phyloP scores from a whole-genome alignment of 2,329 filamentous ascomycete species.

The Nemania serpens region DNA sequence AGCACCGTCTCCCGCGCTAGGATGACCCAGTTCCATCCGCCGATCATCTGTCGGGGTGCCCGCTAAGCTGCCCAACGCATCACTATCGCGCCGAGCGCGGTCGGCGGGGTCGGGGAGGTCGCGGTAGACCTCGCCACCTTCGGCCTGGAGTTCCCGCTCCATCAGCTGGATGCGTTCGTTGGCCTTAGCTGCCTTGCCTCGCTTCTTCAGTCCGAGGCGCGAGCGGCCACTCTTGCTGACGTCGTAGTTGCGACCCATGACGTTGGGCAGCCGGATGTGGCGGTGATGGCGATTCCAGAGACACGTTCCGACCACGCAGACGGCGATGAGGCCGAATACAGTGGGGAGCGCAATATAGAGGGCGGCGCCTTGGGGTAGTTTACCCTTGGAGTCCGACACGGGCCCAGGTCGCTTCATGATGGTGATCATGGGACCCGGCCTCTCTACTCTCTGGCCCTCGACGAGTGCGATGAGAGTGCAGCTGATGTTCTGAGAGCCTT shows the following conservation, averaged over 20 bases:
- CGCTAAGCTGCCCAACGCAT: constrained; percentile 55
- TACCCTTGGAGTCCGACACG: constrained; percentile 36
- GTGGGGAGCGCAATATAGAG: constrained; percentile 59
- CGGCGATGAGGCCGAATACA: constrained; percentile 51
- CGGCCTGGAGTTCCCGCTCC: constrained; percentile 41
- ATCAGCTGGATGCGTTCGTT: constrained; percentile 52
- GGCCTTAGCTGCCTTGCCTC: constrained; percentile 42
- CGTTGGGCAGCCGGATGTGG: constrained; percentile 54
- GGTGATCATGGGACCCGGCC: constrained; percentile 49
- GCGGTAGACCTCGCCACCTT: constrained; percentile 43
- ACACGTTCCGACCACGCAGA: constrained; percentile 59
- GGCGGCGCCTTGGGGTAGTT: constrained; percentile 45
- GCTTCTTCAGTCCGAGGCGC: constrained; percentile 42
- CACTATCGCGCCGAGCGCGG: constrained; percentile 49
- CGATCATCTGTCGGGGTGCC: constrained; percentile 51
- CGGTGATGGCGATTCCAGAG: constrained; percentile 60
- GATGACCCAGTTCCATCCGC: constrained; percentile 46
- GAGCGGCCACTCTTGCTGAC: constrained; percentile 44
- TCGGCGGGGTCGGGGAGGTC: constrained; percentile 43
- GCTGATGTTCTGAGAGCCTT: constrained; percentile 52
- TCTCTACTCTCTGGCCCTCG: constrained; percentile 39
- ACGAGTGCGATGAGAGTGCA: constrained; percentile 50
- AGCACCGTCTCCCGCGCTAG: constrained; percentile 27
- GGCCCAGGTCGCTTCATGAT: constrained; percentile 46
- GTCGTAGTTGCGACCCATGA: constrained; percentile 57